These are phyloP conservation scores for Eruca vesicaria DNA, from an alignment of 441 rosid species.

Conservation along the genomic window DNA sequence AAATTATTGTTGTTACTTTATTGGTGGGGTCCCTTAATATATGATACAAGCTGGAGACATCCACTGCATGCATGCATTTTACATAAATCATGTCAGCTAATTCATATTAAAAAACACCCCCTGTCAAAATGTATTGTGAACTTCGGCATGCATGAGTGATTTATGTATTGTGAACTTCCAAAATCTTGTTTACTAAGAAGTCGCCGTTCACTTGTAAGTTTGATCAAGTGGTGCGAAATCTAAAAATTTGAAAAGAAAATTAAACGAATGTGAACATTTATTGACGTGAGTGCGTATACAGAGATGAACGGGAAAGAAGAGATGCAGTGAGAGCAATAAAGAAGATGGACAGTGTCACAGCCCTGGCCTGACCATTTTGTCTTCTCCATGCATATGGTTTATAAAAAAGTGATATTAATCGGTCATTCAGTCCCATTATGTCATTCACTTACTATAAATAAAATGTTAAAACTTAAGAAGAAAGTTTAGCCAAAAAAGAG, in stretches of 20 bases:
- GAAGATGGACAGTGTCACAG: conserved; percentile 29
- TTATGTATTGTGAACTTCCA: neutral
- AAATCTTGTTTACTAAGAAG: neutral
- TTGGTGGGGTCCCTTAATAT: neutral
- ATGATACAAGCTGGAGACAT: neutral
- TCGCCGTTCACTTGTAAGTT: neutral
- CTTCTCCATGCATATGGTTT: conserved; percentile 18
- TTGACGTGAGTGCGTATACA: conserved; percentile 7
- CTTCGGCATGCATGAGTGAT: neutral
- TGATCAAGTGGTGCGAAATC: neutral
- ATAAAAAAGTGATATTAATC: neutral
- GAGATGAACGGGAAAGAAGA: conserved; percentile 4
- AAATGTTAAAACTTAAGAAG: neutral
- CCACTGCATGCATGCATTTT: neutral
- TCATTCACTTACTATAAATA: neutral
- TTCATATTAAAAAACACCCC: neutral
- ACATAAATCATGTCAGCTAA: neutral
- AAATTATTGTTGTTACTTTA: neutral
- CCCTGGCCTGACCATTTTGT: conserved; percentile 33
- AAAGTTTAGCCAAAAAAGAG: neutral
- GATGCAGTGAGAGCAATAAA: conserved; percentile 30
- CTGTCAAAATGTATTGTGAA: neutral
- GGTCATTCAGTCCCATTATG: neutral
- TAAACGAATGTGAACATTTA: neutral
- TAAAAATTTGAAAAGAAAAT: neutral